Base-by-base conservation (phyloP, 805 yeast species). In the Blastobotrys terrestris region DNA sequence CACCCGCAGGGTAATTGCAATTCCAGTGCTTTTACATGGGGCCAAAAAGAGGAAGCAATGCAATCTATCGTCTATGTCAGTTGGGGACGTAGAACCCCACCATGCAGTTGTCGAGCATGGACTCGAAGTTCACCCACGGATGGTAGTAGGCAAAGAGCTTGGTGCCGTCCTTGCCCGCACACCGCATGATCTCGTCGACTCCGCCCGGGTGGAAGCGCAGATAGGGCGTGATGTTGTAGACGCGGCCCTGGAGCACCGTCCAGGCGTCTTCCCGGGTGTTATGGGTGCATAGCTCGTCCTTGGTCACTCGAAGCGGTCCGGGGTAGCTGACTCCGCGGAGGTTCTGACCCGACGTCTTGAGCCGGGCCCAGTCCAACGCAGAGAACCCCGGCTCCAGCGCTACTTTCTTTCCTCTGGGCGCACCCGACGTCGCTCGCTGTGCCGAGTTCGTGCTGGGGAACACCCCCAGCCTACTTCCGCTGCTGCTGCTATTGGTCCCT, bases 171-270 rank as follows among this genome's bases (percentile, higher is more conserved):
- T 75, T 74, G 0, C 97, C 97, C 1, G 95, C 94, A 61, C 85
- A 80, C 49, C 80, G 77, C 80, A 87, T 73, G 43, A 92, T 70
- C 62, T 89, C 87, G 4, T 79, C 81, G 2, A 75, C 81, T 1
- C 99, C 99, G 39, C 99, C 99, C 0, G 99, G 99, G 60, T 92
- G 99, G 67, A 83, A 94, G 51, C 79, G 73, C 39, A 94, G 64
- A 67, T 94, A 92, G 11, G 85, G 82, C 0, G 97, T 83, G n/a
- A 92, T 73, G 63, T 91, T 88, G 71, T 87, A 92, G 1, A 92
- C 95, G 61, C 80, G 85, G 2, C 90, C 87, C 44, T 80, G 80
- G 5, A 92, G 75, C 35, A 80, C 80, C 2, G 94, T 85, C 98
- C 98, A 92, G 54, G 87, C 87, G 63, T 94, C 96, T 0, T 77